phyloP scores from a whole-genome alignment of 2,329 filamentous ascomycete genomes.

The Plenodomus tracheiphilus region DNA sequence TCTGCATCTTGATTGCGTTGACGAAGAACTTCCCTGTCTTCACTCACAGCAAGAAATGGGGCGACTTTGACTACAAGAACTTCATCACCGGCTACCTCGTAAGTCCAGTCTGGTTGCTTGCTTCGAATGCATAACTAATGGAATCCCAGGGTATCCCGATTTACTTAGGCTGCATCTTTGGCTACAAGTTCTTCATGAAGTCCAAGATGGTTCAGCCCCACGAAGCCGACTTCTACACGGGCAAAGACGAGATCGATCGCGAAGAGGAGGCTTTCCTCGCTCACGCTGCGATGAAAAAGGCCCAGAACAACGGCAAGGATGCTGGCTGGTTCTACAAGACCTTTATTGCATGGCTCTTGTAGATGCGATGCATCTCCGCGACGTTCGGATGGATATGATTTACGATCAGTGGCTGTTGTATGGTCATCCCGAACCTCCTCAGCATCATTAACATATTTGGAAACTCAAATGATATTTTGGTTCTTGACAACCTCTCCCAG shows the following conservation, averaged over 20 bases:
- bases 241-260: constrained; percentile 72
- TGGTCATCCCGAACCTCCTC: neutral
- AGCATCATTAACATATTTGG: neutral
- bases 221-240: constrained; percentile 70
- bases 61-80: constrained; percentile 70
- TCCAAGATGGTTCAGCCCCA: constrained; percentile 53
- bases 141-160: constrained; percentile 72
- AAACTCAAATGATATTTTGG: neutral
- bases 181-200: constrained; percentile 44
- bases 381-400: neutral
- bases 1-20: constrained; percentile 73
- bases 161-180: constrained; percentile 68
- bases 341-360: constrained; percentile 66
- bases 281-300: constrained; percentile 50
- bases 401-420: neutral
- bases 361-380: constrained; percentile 20
- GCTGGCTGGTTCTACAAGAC: constrained; percentile 60
- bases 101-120: constrained; percentile 1
- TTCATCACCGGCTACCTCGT: constrained; percentile 73
- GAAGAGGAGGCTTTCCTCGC: constrained; percentile 73
- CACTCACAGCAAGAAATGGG: constrained; percentile 50
- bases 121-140: constrained; percentile 1
- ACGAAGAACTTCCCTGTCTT: constrained; percentile 86
- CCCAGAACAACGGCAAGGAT: constrained; percentile 31
- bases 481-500: neutral